These are phyloP conservation scores for Phytopythium delawarense DNA, from an alignment of 352 stramenopile species.

Conservation along the genomic window DNA sequence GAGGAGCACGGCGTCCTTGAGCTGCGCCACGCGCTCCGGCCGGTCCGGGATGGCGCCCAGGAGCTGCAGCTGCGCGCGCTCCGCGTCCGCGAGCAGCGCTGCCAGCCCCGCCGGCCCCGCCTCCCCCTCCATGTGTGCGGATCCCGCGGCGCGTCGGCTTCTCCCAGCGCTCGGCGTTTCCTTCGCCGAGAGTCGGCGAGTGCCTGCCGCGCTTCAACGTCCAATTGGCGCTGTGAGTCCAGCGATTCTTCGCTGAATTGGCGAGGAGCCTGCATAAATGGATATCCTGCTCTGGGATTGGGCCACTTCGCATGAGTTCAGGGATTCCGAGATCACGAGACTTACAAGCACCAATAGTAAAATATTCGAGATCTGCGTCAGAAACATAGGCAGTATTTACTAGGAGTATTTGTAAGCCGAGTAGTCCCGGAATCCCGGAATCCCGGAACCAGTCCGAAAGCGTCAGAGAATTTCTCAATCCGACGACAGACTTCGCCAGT, in stretches of 20 bases:
- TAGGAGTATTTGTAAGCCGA: no score
- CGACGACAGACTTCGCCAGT: neutral
- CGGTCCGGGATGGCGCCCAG: slow-evolving; percentile 22
- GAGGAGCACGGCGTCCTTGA: slow-evolving; percentile 46
- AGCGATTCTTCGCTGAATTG: neutral
- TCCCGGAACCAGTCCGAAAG: no score
- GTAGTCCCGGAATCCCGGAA: no score
- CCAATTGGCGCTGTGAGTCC: neutral
- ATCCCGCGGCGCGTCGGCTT: neutral
- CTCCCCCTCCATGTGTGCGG: neutral
- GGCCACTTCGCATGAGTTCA: no score
- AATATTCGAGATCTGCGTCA: no score
- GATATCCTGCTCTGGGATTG: no score
- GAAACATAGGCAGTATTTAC: no score
- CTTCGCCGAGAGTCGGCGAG: neutral
- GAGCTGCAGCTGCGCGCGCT: slow-evolving; percentile 32
- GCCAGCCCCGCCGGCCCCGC: slow-evolving; percentile 12
- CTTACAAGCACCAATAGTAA: no score
- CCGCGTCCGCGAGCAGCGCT: slow-evolving; percentile 33
- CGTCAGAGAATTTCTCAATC: no score
- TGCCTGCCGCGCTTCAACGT: neutral
- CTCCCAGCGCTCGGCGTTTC: neutral
- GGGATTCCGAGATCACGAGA: no score
- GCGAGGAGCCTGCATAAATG: no score
- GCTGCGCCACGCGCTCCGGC: slow-evolving; percentile 15